Evolutionary conservation across 306 rosid species (phyloP).

Genomic region (Cicer arietinum): DNA sequence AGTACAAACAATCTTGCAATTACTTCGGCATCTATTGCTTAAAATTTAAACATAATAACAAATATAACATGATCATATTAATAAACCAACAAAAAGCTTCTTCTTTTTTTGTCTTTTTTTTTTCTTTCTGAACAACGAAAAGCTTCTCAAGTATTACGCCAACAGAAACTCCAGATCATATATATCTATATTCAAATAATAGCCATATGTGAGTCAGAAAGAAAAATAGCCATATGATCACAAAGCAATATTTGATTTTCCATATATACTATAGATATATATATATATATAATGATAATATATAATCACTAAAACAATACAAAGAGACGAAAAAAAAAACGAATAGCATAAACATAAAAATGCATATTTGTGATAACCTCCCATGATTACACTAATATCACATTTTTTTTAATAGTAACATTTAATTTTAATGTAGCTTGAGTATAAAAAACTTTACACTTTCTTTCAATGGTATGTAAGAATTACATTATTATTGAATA

Average conservation of each 20-base stretch:
- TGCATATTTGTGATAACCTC: background rate
- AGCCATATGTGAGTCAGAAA: too few relatives aligned
- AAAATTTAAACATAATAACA: too few relatives aligned
- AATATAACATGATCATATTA: too few relatives aligned
- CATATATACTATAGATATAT: background rate
- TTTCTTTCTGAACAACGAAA: background rate
- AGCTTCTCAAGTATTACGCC: background rate
- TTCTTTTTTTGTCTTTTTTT: too few relatives aligned
- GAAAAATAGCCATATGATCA: constrained; percentile 6
- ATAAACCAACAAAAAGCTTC: too few relatives aligned
- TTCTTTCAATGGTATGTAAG: background rate
- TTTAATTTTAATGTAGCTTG: constrained; percentile 34
- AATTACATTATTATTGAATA: constrained; percentile 22
- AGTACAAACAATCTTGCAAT: too few relatives aligned
- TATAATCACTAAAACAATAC: background rate
- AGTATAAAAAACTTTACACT: constrained; percentile 1
- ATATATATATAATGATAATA: background rate
- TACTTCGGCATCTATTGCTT: too few relatives aligned
- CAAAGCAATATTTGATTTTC: constrained; percentile 7
- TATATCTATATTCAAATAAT: constrained; percentile 5
- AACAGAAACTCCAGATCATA: constrained; percentile 16
- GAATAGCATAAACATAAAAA: background rate
- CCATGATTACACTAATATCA: background rate
- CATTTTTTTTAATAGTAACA: background rate
- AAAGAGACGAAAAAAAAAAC: background rate